A percentile compares a stretch with the other conserved stretches of the same genome.
Evolutionary conservation across 73 alveolate species (phyloP).

Genomic region (Symbiodinium natans): DNA sequence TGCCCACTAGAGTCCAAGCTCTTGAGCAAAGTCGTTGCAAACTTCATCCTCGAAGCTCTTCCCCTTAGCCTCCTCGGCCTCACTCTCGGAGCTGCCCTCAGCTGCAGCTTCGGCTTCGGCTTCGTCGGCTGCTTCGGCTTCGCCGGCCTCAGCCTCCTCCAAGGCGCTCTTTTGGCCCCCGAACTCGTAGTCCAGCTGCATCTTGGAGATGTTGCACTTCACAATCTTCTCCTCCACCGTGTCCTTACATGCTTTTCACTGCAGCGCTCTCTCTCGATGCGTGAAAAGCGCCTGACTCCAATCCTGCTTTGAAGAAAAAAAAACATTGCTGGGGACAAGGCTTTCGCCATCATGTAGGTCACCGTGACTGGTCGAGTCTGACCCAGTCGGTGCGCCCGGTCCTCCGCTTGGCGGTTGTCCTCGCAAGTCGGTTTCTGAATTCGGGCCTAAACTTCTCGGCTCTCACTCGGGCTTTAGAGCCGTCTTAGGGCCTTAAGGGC

Average conservation of each 20-base stretch:
- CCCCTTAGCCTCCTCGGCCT: not conserved
- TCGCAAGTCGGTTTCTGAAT: no score
- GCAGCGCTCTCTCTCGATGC: no score
- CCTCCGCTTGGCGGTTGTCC: slow-evolving; percentile 91
- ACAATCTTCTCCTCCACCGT: slow-evolving; percentile 76
- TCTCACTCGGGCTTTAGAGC: no score
- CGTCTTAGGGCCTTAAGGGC: no score
- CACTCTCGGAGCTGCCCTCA: not conserved
- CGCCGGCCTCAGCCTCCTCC: not conserved
- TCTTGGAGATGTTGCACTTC: slow-evolving; percentile 66
- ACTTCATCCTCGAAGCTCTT: not conserved
- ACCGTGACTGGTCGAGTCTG: slow-evolving; percentile 59
- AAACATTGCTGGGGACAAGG: no score
- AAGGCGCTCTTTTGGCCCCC: slow-evolving; percentile 52
- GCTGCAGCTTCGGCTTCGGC: not conserved
- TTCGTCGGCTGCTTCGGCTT: not conserved
- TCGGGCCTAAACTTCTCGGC: no score
- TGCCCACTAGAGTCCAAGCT: not conserved
- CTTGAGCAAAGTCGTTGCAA: not conserved
- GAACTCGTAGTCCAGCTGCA: slow-evolving; percentile 88
- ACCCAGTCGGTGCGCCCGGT: slow-evolving; percentile 80
- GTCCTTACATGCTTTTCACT: not conserved
- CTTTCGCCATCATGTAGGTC: slow-evolving; percentile 45
- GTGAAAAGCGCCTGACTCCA: no score
- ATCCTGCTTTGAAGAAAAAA: no score